These are phyloP conservation scores for Protomyces pachydermus DNA, from an alignment of 1,139 yeast species.

Conservation along the genomic window DNA sequence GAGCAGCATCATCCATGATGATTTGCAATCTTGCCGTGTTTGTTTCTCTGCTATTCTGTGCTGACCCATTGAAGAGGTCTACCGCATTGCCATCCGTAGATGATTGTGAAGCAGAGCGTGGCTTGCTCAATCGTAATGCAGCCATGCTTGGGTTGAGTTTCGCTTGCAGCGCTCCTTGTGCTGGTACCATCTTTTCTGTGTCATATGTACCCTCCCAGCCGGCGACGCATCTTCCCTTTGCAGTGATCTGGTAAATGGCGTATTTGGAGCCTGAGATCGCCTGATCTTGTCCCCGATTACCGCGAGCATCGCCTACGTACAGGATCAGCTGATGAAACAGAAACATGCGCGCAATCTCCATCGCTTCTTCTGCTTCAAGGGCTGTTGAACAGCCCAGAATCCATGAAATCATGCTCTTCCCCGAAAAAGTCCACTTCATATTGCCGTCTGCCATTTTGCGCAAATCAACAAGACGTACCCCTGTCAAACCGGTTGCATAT, in stretches of 20 bases:
- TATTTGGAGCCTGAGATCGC: constrained; percentile 37
- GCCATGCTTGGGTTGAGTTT: neutral
- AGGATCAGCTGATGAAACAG: constrained; percentile 49
- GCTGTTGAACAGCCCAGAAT: constrained; percentile 81
- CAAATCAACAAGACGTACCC: constrained; percentile 28
- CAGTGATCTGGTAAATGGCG: constrained; percentile 43
- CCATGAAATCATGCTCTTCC: constrained; percentile 83
- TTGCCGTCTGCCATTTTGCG: constrained; percentile 30
- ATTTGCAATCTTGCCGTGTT: constrained; percentile 41
- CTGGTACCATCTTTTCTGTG: neutral
- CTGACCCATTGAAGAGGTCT: neutral
- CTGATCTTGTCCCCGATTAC: constrained; percentile 33
- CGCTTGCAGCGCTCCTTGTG: neutral
- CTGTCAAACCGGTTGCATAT: constrained; percentile 30
- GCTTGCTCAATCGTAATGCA: neutral
- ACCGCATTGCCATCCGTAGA: neutral
- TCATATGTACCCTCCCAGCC: constrained; percentile 39
- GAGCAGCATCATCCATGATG: constrained; percentile 71
- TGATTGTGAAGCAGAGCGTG: neutral
- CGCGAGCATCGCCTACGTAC: constrained; percentile 40
- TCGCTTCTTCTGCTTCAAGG: constrained; percentile 55
- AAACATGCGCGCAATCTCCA: constrained; percentile 55
- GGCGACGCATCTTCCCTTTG: constrained; percentile 42
- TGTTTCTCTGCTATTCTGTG: constrained; percentile 18
- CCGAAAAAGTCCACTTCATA: constrained; percentile 54